These are phyloP conservation scores for Penicillium psychrofluorescens DNA, from an alignment of 495 filamentous ascomycete species.

Conservation along the genomic window DNA sequence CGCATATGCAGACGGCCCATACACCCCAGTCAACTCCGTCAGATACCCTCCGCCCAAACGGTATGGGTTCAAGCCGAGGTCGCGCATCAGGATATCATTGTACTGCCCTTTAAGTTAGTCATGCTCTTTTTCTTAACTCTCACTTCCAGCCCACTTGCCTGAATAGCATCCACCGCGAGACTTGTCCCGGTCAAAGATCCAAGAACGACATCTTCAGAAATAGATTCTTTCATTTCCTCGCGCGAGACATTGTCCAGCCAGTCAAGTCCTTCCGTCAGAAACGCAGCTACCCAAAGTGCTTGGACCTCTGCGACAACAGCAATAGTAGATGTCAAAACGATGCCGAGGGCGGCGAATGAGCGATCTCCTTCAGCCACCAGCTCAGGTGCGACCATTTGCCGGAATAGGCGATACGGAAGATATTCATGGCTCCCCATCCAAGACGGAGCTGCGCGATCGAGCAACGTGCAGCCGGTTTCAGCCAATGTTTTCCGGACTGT, in stretches of 20 bases:
- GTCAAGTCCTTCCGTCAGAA: constrained; percentile 27
- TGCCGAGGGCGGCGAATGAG: constrained; percentile 55
- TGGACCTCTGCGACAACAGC: constrained; percentile 54
- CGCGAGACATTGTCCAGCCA: constrained; percentile 3
- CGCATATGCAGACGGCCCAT: constrained; percentile 19
- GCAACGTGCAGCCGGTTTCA: constrained; percentile 1
- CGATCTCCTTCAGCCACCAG: constrained; percentile 45
- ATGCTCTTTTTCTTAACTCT: neutral
- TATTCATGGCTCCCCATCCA: constrained; percentile 11
- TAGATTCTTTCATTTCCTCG: constrained; percentile 6
- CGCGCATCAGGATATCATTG: constrained; percentile 23
- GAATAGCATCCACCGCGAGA: constrained; percentile 21
- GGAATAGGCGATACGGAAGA: constrained; percentile 42
- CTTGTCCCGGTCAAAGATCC: constrained; percentile 17
- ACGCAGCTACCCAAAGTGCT: constrained; percentile 61
- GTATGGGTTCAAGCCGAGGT: constrained; percentile 23
- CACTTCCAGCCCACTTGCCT: constrained; percentile 8
- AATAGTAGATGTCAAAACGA: constrained; percentile 48
- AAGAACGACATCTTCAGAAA: constrained; percentile 23
- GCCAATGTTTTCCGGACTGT: constrained; percentile 5
- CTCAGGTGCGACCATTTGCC: constrained; percentile 46
- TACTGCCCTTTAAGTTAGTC: constrained; percentile 11
- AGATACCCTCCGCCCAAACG: constrained; percentile 16
- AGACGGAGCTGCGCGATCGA: constrained; percentile 6
- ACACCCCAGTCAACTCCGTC: constrained; percentile 20